These are phyloP conservation scores for Echites panduratus DNA, from an alignment of 257 asterid species.

Conservation along the genomic window DNA sequence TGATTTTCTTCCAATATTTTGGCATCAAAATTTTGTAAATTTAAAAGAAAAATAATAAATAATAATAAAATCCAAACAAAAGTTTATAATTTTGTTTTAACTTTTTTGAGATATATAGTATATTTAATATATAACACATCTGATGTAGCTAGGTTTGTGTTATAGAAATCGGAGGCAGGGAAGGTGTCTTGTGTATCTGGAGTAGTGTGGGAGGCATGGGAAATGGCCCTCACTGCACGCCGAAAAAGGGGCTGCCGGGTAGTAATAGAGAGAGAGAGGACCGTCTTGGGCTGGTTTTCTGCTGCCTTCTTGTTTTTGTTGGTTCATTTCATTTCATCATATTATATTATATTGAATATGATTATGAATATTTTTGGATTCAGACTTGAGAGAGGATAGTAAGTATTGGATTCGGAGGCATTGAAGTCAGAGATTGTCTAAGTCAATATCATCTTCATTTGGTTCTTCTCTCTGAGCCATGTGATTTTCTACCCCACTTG, in stretches of 20 bases:
- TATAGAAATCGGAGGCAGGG: background rate
- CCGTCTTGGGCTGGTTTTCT: background rate
- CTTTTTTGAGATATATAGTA: too few species aligned
- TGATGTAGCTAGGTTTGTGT: background rate
- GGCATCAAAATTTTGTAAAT: background rate
- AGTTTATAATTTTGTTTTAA: too few species aligned
- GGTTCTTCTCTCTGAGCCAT: background rate
- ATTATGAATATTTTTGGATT: background rate
- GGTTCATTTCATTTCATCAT: background rate
- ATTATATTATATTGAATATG: background rate
- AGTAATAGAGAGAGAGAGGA: background rate
- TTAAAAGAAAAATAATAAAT: background rate
- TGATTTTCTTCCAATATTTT: constrained; percentile 2
- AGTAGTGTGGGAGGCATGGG: background rate
- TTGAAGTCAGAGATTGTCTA: constrained; percentile 1
- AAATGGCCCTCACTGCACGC: constrained; percentile 10
- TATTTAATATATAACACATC: background rate
- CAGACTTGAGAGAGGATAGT: background rate
- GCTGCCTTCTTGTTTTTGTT: background rate
- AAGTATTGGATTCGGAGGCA: background rate
- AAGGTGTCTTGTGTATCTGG: background rate
- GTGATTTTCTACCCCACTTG: constrained; percentile 9
- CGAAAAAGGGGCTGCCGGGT: constrained; percentile 6
- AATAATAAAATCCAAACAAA: too few species aligned
- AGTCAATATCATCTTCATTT: background rate